Percentiles rank a stretch among this genome's conserved stretches.
These are phyloP conservation scores for Dentipellis fragilis DNA, from an alignment of 768 basidiomycete species.

Conservation along the genomic window DNA sequence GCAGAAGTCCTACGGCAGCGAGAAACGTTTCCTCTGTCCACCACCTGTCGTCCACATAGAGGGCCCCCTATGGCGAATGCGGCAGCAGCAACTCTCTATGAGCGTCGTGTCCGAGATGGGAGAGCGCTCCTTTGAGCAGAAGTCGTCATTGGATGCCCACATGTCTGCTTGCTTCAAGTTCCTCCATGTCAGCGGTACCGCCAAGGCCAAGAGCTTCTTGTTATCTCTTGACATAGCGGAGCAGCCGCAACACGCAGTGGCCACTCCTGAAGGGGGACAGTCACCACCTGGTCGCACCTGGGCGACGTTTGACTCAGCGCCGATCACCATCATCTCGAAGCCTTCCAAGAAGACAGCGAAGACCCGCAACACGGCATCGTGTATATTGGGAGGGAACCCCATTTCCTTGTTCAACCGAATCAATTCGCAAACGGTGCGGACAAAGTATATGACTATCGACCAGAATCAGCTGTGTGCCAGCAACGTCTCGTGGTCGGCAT, in stretches of 20 bases:
- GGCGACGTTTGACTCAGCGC: conserved; percentile 88
- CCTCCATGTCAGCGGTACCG: conserved; percentile 78
- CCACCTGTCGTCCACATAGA: conserved; percentile 91
- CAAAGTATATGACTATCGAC: conserved; percentile 95
- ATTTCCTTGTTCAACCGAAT: conserved; percentile 94
- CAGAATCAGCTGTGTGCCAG: conserved; percentile 77
- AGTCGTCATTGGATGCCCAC: conserved; percentile 71
- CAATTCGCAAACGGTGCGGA: conserved; percentile 93
- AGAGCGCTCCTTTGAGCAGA: conserved; percentile 77
- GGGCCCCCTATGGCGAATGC: conserved; percentile 79
- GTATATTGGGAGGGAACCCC: conserved; percentile 81
- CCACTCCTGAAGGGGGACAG: conserved; percentile 29
- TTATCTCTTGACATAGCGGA: conserved; percentile 80
- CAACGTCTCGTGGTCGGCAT: conserved; percentile 88
- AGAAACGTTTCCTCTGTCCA: conserved; percentile 90
- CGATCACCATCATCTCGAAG: conserved; percentile 92
- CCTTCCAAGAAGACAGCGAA: conserved; percentile 96
- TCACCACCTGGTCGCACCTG: conserved; percentile 56
- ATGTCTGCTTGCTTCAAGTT: conserved; percentile 89
- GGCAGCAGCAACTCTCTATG: conserved; percentile 75
- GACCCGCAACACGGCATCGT: conserved; percentile 84
- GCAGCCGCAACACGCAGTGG: conserved; percentile 39
- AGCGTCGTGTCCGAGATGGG: conserved; percentile 77
- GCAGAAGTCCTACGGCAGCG: conserved; percentile 93
- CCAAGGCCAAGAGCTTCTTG: conserved; percentile 85